phyloP scores from a whole-genome alignment of 2,329 filamentous ascomycete genomes.

The Aspergillus sp. region DNA sequence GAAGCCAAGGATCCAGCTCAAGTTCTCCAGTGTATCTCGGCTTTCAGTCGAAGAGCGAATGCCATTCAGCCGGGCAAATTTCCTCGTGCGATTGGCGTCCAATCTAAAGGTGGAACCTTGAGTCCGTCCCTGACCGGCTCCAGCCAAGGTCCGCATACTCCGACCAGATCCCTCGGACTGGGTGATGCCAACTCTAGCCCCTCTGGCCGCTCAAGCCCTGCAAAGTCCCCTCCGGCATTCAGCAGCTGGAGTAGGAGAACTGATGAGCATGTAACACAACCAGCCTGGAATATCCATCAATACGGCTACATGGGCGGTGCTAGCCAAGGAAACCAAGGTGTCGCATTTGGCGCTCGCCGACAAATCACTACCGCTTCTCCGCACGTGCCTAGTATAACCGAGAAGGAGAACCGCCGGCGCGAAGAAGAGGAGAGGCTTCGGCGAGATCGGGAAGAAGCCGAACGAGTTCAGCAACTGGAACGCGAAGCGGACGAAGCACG shows the following conservation, averaged over 20 bases:
- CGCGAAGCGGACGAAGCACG: slow-evolving; percentile 55
- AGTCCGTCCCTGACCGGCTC: slow-evolving; percentile 72
- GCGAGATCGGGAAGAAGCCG: slow-evolving; percentile 57
- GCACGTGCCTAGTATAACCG: slow-evolving; percentile 76
- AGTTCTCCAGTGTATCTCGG: slow-evolving; percentile 87
- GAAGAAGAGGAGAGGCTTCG: slow-evolving; percentile 61
- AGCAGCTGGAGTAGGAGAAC: slow-evolving; percentile 90
- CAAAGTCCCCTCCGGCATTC: slow-evolving; percentile 63
- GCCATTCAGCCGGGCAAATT: slow-evolving; percentile 74
- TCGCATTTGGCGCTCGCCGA: slow-evolving; percentile 85
- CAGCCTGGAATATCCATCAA: slow-evolving; percentile 98
- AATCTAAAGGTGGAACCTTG: slow-evolving; percentile 61
- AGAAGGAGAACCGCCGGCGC: slow-evolving; percentile 74
- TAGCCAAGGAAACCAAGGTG: slow-evolving; percentile 91
- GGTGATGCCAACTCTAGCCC: slow-evolving; percentile 55
- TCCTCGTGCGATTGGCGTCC: slow-evolving; percentile 75
- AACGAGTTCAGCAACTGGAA: slow-evolving; percentile 53
- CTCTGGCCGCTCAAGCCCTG: slow-evolving; percentile 63
- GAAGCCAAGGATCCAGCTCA: slow-evolving; percentile 96
- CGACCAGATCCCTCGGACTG: slow-evolving; percentile 45
- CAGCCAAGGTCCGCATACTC: slow-evolving; percentile 51
- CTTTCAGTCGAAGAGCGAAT: slow-evolving; percentile 88
- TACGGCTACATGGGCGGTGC: slow-evolving; percentile 98
- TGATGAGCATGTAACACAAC: slow-evolving; percentile 78
- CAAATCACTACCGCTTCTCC: slow-evolving; percentile 89